Evolutionary conservation across 2,329 filamentous ascomycete genomes (phyloP), one percentile per base, ranked within the genome.

Genomic region (Microcyclosporella mali): DNA sequence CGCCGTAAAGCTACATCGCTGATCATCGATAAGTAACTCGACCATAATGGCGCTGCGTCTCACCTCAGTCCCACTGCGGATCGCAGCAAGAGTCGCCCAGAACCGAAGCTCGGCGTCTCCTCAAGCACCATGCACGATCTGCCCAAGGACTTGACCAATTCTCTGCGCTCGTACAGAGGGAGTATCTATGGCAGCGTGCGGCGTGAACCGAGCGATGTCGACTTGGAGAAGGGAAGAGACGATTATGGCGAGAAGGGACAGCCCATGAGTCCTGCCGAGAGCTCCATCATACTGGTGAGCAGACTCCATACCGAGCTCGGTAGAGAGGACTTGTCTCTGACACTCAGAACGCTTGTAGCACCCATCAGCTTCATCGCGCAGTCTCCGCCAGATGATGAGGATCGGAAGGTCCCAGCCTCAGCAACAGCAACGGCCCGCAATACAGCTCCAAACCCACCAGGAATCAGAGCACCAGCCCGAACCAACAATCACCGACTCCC

Each of bases 111-210:
- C 21, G 9, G 21, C n/a, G n/a, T n/a, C n/a, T n/a, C n/a, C n/a
- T n/a, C n/a, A n/a, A n/a, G n/a, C n/a, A n/a, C 10, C 17, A 62
- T 60, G 59, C 57, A 62, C 43, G 59, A 62, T 47, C 47, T 62
- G 33, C 59, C 58, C n/a, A 49, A 55, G 35, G 56, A 57, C 19
- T 45, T 62, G 29, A 40, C 50, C 9, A 52, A 56, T 3, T 56
- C 54, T 27, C 45, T 62, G 30, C 51, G 56, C 6, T 58, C 56
- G 6, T 60, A 50, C 47, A 46, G 58, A 37, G 57, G 56, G 31
- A 60, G 58, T 32, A 50, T 56, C 4, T 51, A 51, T 39, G 47
- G 52, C 19, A 41, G 42, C 21, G 49, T 25, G 15, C 19, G 30
- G 8, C 37, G 34, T 30, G 10, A 31, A 14, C 15, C 17, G 16